Base-by-base conservation (phyloP, 2,329 filamentous ascomycete species). In the Ceratocystis diversiconidia region DNA sequence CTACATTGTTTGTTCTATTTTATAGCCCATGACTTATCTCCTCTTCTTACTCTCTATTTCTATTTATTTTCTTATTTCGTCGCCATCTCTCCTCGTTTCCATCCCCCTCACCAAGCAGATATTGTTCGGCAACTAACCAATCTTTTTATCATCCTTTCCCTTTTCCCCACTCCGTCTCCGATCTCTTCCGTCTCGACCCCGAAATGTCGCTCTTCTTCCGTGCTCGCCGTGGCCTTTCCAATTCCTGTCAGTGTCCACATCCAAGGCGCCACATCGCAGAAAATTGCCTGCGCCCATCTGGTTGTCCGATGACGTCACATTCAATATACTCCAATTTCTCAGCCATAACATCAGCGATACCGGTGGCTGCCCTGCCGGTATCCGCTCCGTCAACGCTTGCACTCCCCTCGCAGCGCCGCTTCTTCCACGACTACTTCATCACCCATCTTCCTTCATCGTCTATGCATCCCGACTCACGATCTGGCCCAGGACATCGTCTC, bases 401-500 rank as follows among this genome's bases (percentile, higher is more conserved):
- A 41, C 36, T 41, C 36, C 36, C 52, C 22, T 7, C 15, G 5
- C 62, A 61, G 10, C 77, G 76, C 63, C 81, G 83, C 61, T 74
- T 76, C 69, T 97, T 97, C 75, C 91, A 96, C 78, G 91, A 95
- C 71, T 97, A 99, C 79, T 99, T 99, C 75, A 90, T 97, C 67
- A 96, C 94, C 7, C 90, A 96, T 74, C 82, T 99, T 1, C 92
- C 94, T 3, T 95, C 91, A 19, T 95, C 91, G 15, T 96, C 92
- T 2, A 81, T 96, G 57, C 89, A 96, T 71, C 92, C 94, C 6
- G 92, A 97, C 75, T 88, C 89, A 44, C 81, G 85, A 65, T 76
- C 80, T 19, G 86, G 85, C 2, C 85, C 85, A 36, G 87, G 90
- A 70, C 91, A 96, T 74, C 92, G 94, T 74, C 83, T 96, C 5